Conservation (phyloP, 2,329 filamentous ascomycete genomes). For the Ophiocordyceps robertsii region DNA sequence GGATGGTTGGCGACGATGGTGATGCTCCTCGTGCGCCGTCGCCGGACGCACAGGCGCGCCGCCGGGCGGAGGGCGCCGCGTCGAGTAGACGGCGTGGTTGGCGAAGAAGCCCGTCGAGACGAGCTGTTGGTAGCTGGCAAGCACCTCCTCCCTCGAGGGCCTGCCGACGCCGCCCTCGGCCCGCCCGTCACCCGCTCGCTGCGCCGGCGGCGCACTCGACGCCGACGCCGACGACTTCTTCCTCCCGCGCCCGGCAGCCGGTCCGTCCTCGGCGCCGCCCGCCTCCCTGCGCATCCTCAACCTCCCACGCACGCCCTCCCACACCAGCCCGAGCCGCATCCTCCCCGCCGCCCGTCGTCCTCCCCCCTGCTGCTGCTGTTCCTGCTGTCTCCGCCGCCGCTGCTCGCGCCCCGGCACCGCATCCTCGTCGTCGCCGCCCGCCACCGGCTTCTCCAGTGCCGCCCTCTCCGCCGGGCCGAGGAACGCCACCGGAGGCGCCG, state of each 20-base stretch:
- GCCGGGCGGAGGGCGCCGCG: conserved; percentile 27
- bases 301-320: conserved; percentile 22
- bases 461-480: conserved; percentile 29
- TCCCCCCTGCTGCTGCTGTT: conserved; percentile 1
- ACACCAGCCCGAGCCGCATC: conserved; percentile 20
- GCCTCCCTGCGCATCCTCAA: conserved; percentile 15
- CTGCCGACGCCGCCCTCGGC: conserved; percentile 9
- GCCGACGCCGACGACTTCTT: not conserved
- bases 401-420: no score
- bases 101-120: conserved; percentile 45
- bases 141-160: conserved; percentile 33
- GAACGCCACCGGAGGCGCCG: conserved; percentile 56
- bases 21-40: conserved; percentile 6
- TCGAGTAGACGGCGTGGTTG: conserved; percentile 43
- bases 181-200: no score
- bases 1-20: conserved; percentile 1
- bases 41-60: conserved; percentile 7
- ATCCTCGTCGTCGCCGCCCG: not conserved
- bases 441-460: conserved; percentile 14
- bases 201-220: not conserved
- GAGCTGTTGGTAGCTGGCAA: conserved; percentile 42
- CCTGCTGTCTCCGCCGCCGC: no score
- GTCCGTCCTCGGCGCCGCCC: conserved; percentile 11
- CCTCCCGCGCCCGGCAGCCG: conserved; percentile 5
- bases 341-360: conserved; percentile 5